These are phyloP conservation scores for Pseudoscleropodium purum DNA, from an alignment of 225 moss, liverwort and hornwort genomes.

Conservation along the genomic window DNA sequence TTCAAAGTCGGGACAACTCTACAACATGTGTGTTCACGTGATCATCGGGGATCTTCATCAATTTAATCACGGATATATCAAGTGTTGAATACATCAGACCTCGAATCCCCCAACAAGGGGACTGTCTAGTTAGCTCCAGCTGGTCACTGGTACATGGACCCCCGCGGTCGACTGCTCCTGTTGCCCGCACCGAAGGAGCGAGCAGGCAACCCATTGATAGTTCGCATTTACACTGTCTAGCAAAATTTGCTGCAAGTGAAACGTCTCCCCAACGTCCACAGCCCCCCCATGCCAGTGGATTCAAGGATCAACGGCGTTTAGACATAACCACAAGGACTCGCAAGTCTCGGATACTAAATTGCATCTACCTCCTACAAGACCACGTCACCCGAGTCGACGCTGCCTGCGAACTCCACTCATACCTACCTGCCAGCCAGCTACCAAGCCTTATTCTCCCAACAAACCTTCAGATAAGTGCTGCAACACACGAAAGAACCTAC, in stretches of 20 bases:
- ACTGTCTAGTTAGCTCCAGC: neutral
- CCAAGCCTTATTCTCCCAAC: conserved; percentile 22
- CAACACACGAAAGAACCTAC: conserved; percentile 7
- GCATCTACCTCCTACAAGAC: neutral
- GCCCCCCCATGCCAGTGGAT: neutral
- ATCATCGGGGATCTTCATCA: neutral
- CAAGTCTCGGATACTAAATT: neutral
- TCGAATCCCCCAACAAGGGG: conserved; percentile 14
- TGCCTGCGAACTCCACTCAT: neutral
- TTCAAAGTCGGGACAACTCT: conserved; percentile 17
- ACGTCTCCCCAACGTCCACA: neutral
- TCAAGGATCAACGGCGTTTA: conserved; percentile 3
- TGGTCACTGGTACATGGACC: conserved; percentile 2
- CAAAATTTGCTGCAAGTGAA: conserved; percentile 34
- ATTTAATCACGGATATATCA: neutral
- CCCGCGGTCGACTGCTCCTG: neutral
- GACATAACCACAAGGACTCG: conserved; percentile 53
- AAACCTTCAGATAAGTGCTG: conserved; percentile 12
- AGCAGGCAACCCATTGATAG: neutral
- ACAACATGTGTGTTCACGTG: conserved; percentile 1
- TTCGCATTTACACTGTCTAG: conserved; percentile 14
- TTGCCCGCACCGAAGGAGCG: neutral
- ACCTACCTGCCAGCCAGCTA: neutral
- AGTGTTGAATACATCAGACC: conserved; percentile 16
- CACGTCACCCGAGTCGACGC: neutral